These are phyloP conservation scores for Fusarium drepaniforme DNA, from an alignment of 2,329 filamentous ascomycete species.

Conservation along the genomic window DNA sequence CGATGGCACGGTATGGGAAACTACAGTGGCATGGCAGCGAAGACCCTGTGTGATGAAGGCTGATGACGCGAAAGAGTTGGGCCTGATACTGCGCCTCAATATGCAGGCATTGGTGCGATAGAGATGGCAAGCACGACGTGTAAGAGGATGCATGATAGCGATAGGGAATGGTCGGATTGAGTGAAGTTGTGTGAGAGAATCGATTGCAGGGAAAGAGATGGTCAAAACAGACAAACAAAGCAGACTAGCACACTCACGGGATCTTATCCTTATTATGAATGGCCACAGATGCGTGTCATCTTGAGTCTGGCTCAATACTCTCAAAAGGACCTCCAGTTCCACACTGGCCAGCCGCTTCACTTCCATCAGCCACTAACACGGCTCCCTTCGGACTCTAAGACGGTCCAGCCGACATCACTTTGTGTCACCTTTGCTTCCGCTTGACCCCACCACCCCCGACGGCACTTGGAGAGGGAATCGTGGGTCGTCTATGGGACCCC, in stretches of 20 bases:
- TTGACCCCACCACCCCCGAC: background rate
- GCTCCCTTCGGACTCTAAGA: background rate
- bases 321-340: background rate
- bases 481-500: background rate
- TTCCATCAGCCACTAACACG: background rate
- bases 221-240: background rate
- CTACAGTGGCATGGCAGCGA: slow-evolving; percentile 9
- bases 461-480: background rate
- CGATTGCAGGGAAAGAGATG: background rate
- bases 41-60: background rate
- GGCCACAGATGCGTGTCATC: background rate
- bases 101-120: background rate
- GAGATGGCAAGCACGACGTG: background rate
- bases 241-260: background rate
- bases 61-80: background rate
- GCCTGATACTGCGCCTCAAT: background rate
- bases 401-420: background rate
- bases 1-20: slow-evolving; percentile 10
- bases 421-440: background rate
- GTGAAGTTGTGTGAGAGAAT: too few relatives aligned
- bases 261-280: background rate
- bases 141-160: slow-evolving; percentile 9
- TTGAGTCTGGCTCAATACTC: background rate
- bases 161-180: background rate
- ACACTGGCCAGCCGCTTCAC: background rate